Base-by-base conservation (phyloP, 371 early-diverging fungal genomes). In the Lichtheimia ornata region DNA sequence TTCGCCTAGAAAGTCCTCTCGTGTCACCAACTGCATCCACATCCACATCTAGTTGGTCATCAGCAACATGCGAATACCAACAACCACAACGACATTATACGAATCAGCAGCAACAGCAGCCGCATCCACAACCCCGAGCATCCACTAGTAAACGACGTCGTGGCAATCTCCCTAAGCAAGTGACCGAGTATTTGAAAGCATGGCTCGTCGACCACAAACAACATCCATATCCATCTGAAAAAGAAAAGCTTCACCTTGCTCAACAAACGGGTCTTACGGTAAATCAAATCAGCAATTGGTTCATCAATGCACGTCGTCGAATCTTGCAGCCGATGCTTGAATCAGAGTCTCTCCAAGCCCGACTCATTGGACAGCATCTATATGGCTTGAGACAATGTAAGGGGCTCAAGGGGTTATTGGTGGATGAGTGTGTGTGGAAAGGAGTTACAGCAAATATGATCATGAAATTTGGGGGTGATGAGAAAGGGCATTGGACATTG, bases 231-330 rank as follows among this genome's bases (percentile, higher is more conserved):
- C 95, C 95, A 0, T 85, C 86, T 12, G 93, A 92, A 57, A 83
- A 84, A 13, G 90, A 92, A 61, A 95, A 95, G 69, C 73, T 80
- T 44, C 66, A 70, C 20, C 72, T 93, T 20, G 83, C 87, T 2
- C 71, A 80, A 17, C 76, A 79, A 15, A 93, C 93, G 0, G 85
- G 86, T 0, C 67, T 95, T 27, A 84, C 79, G 5, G 73, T 89
- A 50, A 88, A 84, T 50, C 95, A 95, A 71, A 88, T 93, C 56
- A 91, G 90, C 52, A 91, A 95, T 66, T 95, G 95, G 95, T 94
- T 94, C 63, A 92, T 95, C 58, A 95, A 95, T 72, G 94, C 93
- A 4, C 67, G 95, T 4, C 76, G 95, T 41, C 79, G 94, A 24
- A 84, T 84, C 18, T 44, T 86, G 40, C 84, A 86, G 50, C 87